Evolutionary conservation across 257 asterid species (phyloP), one percentile per base, ranked within the genome.

Genomic region (Gynochthodes officinalis): DNA sequence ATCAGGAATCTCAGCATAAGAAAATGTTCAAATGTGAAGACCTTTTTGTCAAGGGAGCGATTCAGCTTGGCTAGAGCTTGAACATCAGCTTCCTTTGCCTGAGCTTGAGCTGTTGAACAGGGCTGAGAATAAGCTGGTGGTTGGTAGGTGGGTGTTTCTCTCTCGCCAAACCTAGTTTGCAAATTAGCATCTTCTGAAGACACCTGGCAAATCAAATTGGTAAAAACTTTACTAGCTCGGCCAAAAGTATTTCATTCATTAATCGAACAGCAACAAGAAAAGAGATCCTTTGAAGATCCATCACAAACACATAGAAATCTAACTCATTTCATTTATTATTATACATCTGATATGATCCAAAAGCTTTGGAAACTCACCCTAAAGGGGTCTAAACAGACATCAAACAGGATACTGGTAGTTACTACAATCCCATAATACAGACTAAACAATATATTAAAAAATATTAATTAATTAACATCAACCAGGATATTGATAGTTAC

Each of bases 1-100:
- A 74, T 14, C 35, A 57, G 65, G 13, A 52, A 37, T 7, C 27
- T 11, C 5, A 49, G 33, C 27, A 30, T 61, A 25, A 16, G 42
- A 69, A 44, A 67, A 35, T 64, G 33, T 14, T 42, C n/a, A 52
- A 69, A 48, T 52, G 23, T 46, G 12, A 25, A 33, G 37, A 94
- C 97, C 99, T 91, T 94, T 83, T 91, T 91, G 64, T 94, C 96
- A 48, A 94, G 97, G 52, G 95, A 91, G 80, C 96, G 88, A 67
- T 89, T 86, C 77, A 94, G 80, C 73, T 89, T 84, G 18, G 95
- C 86, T 69, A 94, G 90, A 75, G 95, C 99, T 81, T 82, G 90
- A 71, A 87, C 81, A 84, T 91, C 99, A 66, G 96, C 99, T 82
- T 91, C 99, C 81, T 85, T 94, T n/a, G 97, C 89, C 63, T 87